These are phyloP conservation scores for Hymenochaete sp. DNA, from an alignment of 1,284 basidiomycete genomes.

Conservation along the genomic window DNA sequence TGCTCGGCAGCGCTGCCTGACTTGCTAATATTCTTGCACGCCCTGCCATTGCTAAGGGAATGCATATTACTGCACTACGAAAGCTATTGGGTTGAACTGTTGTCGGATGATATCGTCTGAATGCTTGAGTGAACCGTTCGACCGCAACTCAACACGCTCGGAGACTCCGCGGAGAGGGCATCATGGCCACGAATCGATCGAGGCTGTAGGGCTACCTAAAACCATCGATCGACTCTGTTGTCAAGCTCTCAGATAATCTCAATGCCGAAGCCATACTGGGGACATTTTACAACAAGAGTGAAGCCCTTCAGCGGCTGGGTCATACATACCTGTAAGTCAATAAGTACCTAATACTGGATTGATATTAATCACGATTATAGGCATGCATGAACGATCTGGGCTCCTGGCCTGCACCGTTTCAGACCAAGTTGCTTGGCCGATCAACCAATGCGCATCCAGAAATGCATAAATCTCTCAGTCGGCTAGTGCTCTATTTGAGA, in stretches of 20 bases:
- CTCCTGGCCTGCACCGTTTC: conserved; percentile 85
- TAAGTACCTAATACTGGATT: conserved; percentile 10
- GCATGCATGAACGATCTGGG: conserved; percentile 94
- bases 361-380: conserved; percentile 29
- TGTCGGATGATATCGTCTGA: conserved; percentile 93
- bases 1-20: conserved; percentile 99
- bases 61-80: conserved; percentile 99
- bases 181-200: conserved; percentile 97
- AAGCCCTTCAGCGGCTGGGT: conserved; percentile 95
- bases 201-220: conserved; percentile 96
- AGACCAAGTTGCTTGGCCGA: conserved; percentile 87
- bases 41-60: conserved; percentile 98
- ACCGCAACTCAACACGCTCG: conserved; percentile 95
- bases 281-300: conserved; percentile 90
- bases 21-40: conserved; percentile 98
- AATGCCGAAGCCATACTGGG: conserved; percentile 98
- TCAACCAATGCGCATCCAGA: conserved; percentile 81
- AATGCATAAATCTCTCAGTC: conserved; percentile 93
- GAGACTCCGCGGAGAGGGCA: no score
- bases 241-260: conserved; percentile 89
- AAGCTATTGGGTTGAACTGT: conserved; percentile 94
- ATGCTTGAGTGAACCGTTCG: conserved; percentile 98
- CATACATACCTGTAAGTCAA: conserved; percentile 82
- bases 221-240: conserved; percentile 89
- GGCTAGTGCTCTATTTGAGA: conserved; percentile 89